These are phyloP conservation scores for Coemansia sp. DNA, from an alignment of 192 early-diverging fungal species.

Conservation along the genomic window DNA sequence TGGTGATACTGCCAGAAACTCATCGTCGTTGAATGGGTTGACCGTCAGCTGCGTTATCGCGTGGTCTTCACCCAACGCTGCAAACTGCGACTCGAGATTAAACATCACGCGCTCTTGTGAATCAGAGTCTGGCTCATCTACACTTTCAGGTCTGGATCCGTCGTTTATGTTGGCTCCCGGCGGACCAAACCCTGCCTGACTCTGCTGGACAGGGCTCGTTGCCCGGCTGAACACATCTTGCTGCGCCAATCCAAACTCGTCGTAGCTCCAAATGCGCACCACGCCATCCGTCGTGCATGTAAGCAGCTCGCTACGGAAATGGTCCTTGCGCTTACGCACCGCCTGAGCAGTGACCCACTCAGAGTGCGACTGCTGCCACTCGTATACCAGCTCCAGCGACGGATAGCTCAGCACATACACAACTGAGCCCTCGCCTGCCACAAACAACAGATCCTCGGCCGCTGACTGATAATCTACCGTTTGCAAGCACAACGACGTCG, in stretches of 20 bases:
- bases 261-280: conserved; percentile 49
- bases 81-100: conserved; percentile 34
- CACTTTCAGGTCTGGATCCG: neutral
- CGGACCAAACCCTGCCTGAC: neutral
- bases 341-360: conserved; percentile 43
- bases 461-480: conserved; percentile 43
- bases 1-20: conserved; percentile 48
- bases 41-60: conserved; percentile 23
- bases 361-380: conserved; percentile 41
- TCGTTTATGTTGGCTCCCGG: neutral
- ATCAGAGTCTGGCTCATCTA: neutral
- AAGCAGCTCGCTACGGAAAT: conserved; percentile 48
- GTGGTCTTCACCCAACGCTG: conserved; percentile 22
- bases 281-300: conserved; percentile 44
- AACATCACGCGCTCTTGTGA: conserved; percentile 6
- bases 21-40: conserved; percentile 49
- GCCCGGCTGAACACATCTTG: conserved; percentile 25
- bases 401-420: conserved; percentile 43
- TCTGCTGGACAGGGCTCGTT: conserved; percentile 12
- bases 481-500: conserved; percentile 31
- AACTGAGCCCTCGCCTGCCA: conserved; percentile 28
- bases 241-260: conserved; percentile 50
- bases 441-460: conserved; percentile 43
- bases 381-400: conserved; percentile 47
- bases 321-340: conserved; percentile 43